Percentiles rank a stretch among this genome's conserved stretches.
Evolutionary conservation across 106 monocot species (phyloP).

Genomic region (Acanthochlamys bracteata): DNA sequence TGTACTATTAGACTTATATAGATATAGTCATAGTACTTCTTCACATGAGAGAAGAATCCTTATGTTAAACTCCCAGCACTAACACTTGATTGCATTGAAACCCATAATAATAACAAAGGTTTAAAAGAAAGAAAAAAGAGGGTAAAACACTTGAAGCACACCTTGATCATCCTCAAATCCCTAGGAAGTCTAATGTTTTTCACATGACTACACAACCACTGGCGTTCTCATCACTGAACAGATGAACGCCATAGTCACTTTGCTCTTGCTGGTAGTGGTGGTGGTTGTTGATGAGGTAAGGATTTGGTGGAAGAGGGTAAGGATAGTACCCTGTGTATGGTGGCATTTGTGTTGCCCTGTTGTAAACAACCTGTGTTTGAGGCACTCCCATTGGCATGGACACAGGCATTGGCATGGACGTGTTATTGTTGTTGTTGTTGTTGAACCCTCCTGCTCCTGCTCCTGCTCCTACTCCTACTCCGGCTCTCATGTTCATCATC

Average conservation of each 20-base stretch:
- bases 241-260: conserved; percentile 41
- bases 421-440: conserved; percentile 24
- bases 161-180: neutral
- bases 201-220: conserved; percentile 74
- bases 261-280: conserved; percentile 4
- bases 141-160: neutral
- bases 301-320: conserved; percentile 16
- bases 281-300: conserved; percentile 4
- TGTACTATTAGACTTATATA: conserved; percentile 13
- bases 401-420: conserved; percentile 1
- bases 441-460: conserved; percentile 4
- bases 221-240: conserved; percentile 92
- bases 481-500: conserved; percentile 34
- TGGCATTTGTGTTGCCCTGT: conserved; percentile 50
- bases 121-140: conserved; percentile 11
- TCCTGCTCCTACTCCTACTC: no score
- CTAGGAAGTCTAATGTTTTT: conserved; percentile 1
- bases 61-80: conserved; percentile 9
- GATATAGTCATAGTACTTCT: neutral
- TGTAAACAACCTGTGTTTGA: conserved; percentile 77
- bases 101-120: conserved; percentile 5
- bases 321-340: conserved; percentile 63
- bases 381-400: conserved; percentile 22
- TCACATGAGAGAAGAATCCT: neutral
- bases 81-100: neutral